Conservation (phyloP, 805 yeast species). For the Kodamaea hsintzibuensis region DNA sequence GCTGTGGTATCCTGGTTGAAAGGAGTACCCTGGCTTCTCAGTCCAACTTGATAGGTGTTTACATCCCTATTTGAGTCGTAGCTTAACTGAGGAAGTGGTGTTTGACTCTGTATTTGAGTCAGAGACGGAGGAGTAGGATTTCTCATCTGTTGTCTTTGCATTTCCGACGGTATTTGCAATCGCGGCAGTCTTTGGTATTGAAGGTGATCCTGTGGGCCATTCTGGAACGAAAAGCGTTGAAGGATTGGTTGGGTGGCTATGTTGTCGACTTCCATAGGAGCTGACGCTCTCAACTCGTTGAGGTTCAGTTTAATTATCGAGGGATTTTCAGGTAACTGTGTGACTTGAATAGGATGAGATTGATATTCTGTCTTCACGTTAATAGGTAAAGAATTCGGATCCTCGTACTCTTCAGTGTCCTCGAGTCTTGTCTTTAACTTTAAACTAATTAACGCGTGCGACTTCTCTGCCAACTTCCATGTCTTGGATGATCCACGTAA, state of each 20-base stretch:
- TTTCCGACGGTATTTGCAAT: not conserved
- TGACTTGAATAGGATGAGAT: not conserved
- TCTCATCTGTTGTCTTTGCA: not conserved
- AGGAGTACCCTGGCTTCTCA: not conserved
- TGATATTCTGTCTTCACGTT: not conserved
- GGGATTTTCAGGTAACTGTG: not conserved
- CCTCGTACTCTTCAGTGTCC: constrained; percentile 9
- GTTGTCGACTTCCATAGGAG: not conserved
- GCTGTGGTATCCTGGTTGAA: not conserved
- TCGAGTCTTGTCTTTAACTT: constrained; percentile 26
- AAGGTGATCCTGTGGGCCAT: not conserved
- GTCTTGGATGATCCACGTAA: constrained; percentile 44
- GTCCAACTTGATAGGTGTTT: not conserved
- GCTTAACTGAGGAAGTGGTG: not conserved
- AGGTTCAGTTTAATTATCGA: not conserved
- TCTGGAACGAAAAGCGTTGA: not conserved
- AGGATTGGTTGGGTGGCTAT: not conserved
- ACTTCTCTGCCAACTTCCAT: constrained; percentile 50
- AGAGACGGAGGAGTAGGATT: not conserved
- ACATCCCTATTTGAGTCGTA: not conserved
- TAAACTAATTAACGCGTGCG: constrained; percentile 40
- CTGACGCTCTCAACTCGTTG: not conserved
- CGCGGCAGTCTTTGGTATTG: not conserved
- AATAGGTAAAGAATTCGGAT: not conserved
- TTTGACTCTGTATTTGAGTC: not conserved